Evolutionary conservation across 768 basidiomycete genomes (phyloP).

Genomic region (Cytidiella melzeri): DNA sequence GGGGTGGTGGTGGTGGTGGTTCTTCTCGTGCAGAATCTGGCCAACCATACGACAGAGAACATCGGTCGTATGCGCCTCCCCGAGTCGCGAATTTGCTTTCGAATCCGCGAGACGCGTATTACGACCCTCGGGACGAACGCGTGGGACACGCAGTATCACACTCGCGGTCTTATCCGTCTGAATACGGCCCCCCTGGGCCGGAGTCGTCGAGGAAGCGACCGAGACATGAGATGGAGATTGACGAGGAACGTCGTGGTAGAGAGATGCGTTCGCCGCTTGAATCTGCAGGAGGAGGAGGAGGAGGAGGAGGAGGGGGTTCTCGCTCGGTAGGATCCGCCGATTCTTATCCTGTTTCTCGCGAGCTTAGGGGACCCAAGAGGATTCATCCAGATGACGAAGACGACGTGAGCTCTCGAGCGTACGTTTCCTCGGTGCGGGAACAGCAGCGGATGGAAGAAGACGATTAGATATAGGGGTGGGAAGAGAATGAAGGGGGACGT

Average conservation of each 20-base stretch:
- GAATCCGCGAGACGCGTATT: constrained; percentile 15
- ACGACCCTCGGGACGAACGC: constrained; percentile 14
- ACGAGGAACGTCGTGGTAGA: constrained; percentile 36
- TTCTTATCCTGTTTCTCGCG: constrained; percentile 6
- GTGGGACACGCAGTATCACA: constrained; percentile 7
- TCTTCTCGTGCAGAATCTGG: constrained; percentile 18
- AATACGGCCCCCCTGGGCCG: constrained; percentile 13
- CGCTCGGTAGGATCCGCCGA: constrained; percentile 8
- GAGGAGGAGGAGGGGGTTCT: too few relatives aligned
- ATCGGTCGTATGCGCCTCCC: constrained; percentile 13
- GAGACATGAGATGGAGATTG: constrained; percentile 60
- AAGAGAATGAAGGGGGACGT: too few relatives aligned
- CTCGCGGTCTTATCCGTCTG: constrained; percentile 12
- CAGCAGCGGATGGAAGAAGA: constrained; percentile 12
- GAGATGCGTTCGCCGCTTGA: constrained; percentile 17
- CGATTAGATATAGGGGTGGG: constrained; percentile 5
- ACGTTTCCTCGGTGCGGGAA: constrained; percentile 12
- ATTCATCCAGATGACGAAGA: constrained; percentile 18
- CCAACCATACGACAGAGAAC: constrained; percentile 17
- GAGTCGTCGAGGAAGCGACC: constrained; percentile 43
- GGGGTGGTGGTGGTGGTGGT: constrained; percentile 18
- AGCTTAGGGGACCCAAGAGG: constrained; percentile 15
- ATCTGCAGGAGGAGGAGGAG: too few relatives aligned
- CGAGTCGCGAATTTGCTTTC: constrained; percentile 18
- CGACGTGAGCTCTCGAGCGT: constrained; percentile 3